Evolutionary conservation across 2,329 filamentous ascomycete species (phyloP), one percentile per base, ranked within the genome.

Genomic region (Colletotrichum zoysiae): DNA sequence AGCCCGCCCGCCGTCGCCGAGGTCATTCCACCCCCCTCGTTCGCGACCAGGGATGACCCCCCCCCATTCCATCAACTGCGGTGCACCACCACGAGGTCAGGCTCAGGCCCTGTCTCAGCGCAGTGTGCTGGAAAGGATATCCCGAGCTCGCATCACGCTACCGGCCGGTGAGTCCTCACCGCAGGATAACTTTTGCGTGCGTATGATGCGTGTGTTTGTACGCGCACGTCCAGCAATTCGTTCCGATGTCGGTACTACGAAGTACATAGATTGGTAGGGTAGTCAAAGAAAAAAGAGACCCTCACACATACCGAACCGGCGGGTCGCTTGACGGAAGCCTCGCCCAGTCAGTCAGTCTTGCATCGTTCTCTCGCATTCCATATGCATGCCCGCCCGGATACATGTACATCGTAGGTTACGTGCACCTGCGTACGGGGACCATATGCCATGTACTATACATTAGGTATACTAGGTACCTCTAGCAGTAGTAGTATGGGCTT

Each of bases 141-240:
- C 69, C 65, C 68, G 38, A 71, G 68, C 65, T 51, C 68, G n/a
- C 44, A 33, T 69, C 69, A 71, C 65, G 53, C 65, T 67, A 42
- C 59, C 58, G 16, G 23, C 51, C 33, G 58, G 26, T 57, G 30
- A 33, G 20, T 48, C 20, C 44, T 62, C 65, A 53, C 65, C 58
- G 53, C 53, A 5, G 33, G 26, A n/a, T 12, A 23, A n/a, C 18
- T 23, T 56, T 56, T 38, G 53, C 11, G 20, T 56, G 30, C 18
- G 20, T 38, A 50, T 20, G 44, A 48, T 48, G 44, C 18, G 44
- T n/a, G 44, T 8, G 9, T 20, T 16, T 18, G 42, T 46, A n/a
- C 20, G 3, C 6, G 4, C 42, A 44, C 16, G 42, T 20, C 7
- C 42, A 3, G 40, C 5, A 18, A 40, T 18, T 20, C 7, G 42